Conservation (phyloP, 2,329 filamentous ascomycete species). For the Sporothrix brunneoviolacea region DNA sequence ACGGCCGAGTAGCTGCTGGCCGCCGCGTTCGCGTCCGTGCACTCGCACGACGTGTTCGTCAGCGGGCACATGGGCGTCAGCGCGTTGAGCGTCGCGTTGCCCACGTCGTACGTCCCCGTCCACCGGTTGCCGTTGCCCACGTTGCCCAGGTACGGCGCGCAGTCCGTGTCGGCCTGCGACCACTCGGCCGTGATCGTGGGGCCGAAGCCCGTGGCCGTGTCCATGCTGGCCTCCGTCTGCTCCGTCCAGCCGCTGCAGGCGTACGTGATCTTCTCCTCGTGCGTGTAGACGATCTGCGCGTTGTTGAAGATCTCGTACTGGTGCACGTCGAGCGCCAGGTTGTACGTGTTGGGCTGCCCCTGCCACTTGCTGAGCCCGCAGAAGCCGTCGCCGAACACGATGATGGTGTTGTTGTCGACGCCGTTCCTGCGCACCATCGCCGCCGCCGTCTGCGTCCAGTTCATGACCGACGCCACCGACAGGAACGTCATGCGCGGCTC, state of each 20-base stretch:
- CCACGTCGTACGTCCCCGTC: constrained; percentile 76
- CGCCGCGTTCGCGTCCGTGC: constrained; percentile 68
- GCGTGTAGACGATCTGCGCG: constrained; percentile 73
- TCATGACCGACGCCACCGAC: constrained; percentile 57
- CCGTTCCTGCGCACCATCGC: constrained; percentile 70
- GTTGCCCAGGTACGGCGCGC: constrained; percentile 79
- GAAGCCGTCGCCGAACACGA: constrained; percentile 94
- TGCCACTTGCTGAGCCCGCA: constrained; percentile 88
- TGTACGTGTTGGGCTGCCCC: constrained; percentile 64
- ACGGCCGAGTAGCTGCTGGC: constrained; percentile 56
- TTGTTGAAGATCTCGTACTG: constrained; percentile 98
- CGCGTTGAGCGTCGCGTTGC: constrained; percentile 54
- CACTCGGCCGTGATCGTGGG: constrained; percentile 95
- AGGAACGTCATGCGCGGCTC: constrained; percentile 84
- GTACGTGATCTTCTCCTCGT: constrained; percentile 77
- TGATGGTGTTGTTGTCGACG: constrained; percentile 51
- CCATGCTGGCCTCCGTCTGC: constrained; percentile 67
- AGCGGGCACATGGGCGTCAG: constrained; percentile 69
- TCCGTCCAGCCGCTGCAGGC: constrained; percentile 82
- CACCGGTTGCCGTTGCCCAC: constrained; percentile 83
- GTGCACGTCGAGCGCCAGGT: constrained; percentile 88
- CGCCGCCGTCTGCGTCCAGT: constrained; percentile 74
- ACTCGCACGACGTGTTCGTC: constrained; percentile 60
- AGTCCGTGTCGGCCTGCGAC: constrained; percentile 97
- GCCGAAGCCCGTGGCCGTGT: constrained; percentile 73